phyloP scores from a whole-genome alignment of 805 yeast species.

The Soucietia sequanensis region DNA sequence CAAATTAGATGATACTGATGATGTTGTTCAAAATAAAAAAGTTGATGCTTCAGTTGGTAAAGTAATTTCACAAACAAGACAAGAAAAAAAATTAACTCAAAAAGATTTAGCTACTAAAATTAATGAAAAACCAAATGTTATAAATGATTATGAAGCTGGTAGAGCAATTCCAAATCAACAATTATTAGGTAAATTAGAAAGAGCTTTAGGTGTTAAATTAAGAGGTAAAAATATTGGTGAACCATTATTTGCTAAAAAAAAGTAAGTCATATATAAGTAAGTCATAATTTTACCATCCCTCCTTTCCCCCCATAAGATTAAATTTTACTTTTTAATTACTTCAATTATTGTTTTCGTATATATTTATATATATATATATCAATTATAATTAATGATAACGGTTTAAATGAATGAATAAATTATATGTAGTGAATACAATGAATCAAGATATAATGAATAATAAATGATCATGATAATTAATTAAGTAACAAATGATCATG shows the following conservation, averaged over 20 bases:
- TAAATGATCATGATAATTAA: no score
- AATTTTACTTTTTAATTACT: no score
- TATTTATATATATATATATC: no score
- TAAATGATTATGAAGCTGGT: constrained; percentile 96
- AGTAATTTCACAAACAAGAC: constrained; percentile 81
- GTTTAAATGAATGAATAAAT: no score
- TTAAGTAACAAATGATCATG: no score
- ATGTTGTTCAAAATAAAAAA: constrained; percentile 89
- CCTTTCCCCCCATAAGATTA: no score
- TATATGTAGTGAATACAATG: no score
- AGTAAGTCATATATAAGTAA: no score
- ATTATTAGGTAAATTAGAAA: constrained; percentile 85
- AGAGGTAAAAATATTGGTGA: constrained; percentile 95
- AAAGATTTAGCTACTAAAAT: constrained; percentile 95
- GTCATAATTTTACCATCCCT: no score
- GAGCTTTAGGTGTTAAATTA: constrained; percentile 90
- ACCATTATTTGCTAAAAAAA: constrained; percentile 68
- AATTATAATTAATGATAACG: no score
- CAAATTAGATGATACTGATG: constrained; percentile 89
- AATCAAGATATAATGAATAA: no score
- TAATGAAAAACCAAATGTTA: constrained; percentile 92
- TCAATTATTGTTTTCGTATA: no score
- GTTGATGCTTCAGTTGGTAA: constrained; percentile 82
- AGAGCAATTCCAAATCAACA: constrained; percentile 97
- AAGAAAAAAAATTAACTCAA: constrained; percentile 85